A percentile compares a stretch with the other conserved stretches of the same genome.
Conservation (phyloP, 2,329 filamentous ascomycete genomes). For the Exophiala sideris region DNA sequence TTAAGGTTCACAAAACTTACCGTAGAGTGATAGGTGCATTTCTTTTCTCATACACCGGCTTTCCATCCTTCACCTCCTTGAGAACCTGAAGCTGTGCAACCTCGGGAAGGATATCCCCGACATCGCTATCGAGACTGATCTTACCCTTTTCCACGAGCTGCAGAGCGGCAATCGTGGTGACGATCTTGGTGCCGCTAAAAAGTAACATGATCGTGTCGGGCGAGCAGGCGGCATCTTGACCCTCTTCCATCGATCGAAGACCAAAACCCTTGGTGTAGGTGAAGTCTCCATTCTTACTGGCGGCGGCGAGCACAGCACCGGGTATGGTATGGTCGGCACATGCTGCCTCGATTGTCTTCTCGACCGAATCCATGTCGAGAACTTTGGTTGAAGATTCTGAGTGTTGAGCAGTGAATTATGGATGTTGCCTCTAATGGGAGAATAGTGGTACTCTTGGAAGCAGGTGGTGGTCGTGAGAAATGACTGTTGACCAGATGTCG, state of each 20-base stretch:
- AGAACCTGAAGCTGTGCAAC: not conserved
- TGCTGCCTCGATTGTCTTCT: not conserved
- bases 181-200: not conserved
- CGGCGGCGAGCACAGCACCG: not conserved
- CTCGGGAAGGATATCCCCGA: not conserved
- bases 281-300: not conserved
- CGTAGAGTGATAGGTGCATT: not conserved
- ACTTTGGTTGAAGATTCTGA: too few species aligned
- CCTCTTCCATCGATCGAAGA: not conserved
- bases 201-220: not conserved
- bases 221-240: not conserved
- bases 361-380: too few species aligned
- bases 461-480: too few species aligned
- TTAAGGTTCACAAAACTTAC: not conserved
- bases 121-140: constrained; percentile 19
- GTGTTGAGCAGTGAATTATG: too few species aligned
- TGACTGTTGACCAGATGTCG: too few species aligned
- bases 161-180: not conserved
- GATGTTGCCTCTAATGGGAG: too few species aligned
- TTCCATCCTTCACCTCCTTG: not conserved
- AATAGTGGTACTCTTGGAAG: too few species aligned
- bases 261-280: not conserved
- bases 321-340: not conserved
- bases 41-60: not conserved
- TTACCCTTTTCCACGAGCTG: not conserved